Evolutionary conservation across 1,284 basidiomycete species (phyloP).

Genomic region (Lentinula novae-zelandiae): DNA sequence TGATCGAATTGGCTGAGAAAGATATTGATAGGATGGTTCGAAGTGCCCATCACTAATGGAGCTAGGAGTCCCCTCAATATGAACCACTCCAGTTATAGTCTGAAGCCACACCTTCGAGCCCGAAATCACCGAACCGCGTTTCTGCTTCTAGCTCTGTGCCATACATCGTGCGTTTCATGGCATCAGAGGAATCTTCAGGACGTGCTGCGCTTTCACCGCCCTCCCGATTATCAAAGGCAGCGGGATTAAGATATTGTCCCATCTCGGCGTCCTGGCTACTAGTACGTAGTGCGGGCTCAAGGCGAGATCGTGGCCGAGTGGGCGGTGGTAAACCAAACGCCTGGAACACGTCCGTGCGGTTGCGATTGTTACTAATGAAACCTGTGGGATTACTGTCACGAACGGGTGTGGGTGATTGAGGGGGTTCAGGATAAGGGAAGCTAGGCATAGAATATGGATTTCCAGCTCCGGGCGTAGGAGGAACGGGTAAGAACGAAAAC

Average conservation of each 20-base stretch:
- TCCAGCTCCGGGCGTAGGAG: slow-evolving; percentile 46
- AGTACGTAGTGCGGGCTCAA: slow-evolving; percentile 18
- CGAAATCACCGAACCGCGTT: slow-evolving; percentile 78
- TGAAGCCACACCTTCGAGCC: slow-evolving; percentile 66
- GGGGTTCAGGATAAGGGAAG: slow-evolving; percentile 64
- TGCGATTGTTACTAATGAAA: slow-evolving; percentile 24
- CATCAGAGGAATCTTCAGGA: slow-evolving; percentile 21
- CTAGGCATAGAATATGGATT: slow-evolving; percentile 36
- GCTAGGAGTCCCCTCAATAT: slow-evolving; percentile 24
- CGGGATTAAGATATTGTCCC: slow-evolving; percentile 32
- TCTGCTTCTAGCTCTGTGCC: slow-evolving; percentile 74
- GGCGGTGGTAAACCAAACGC: slow-evolving; percentile 40
- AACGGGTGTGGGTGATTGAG: slow-evolving; percentile 63
- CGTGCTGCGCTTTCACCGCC: slow-evolving; percentile 22
- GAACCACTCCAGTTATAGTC: slow-evolving; percentile 57
- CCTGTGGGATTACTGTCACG: slow-evolving; percentile 28
- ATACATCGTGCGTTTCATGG: slow-evolving; percentile 67
- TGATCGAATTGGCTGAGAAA: not conserved
- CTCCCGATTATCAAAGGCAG: slow-evolving; percentile 29
- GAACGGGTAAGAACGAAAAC: slow-evolving; percentile 50
- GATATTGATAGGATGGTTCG: not conserved
- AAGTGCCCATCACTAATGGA: not conserved
- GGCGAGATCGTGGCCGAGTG: slow-evolving; percentile 28
- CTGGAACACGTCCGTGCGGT: slow-evolving; percentile 40
- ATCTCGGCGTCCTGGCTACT: slow-evolving; percentile 12